Conservation (phyloP, 2,329 filamentous ascomycete species). For the Diaporthe velutina region DNA sequence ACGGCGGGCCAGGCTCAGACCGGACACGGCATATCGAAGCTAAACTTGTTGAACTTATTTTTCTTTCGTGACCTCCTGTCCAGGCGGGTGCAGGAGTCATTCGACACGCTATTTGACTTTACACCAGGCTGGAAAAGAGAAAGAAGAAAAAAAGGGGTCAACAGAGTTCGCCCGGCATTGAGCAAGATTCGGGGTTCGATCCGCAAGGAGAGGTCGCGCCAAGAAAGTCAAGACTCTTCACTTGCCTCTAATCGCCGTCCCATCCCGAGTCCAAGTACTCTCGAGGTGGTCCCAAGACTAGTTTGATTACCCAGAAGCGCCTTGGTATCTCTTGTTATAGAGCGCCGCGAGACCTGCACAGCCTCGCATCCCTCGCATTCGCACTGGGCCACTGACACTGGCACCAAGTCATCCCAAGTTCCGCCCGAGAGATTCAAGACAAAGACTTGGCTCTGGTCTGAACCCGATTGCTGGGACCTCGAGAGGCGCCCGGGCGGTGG, state of each 20-base stretch:
- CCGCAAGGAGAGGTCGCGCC: slow-evolving; percentile 2
- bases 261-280: not conserved
- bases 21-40: slow-evolving; percentile 12
- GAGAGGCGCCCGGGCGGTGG: slow-evolving; percentile 3
- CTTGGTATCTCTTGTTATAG: slow-evolving; percentile 21
- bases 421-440: slow-evolving; percentile 19
- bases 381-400: slow-evolving; percentile 2
- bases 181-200: slow-evolving; percentile 20
- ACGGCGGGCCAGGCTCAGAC: slow-evolving; percentile 3
- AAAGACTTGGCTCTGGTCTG: slow-evolving; percentile 10
- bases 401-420: slow-evolving; percentile 24
- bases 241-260: not conserved
- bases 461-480: slow-evolving; percentile 10
- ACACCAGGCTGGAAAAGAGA: not conserved
- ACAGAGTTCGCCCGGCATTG: slow-evolving; percentile 14
- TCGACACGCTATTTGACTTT: slow-evolving; percentile 10
- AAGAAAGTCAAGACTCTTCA: slow-evolving; percentile 21
- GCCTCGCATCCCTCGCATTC: slow-evolving; percentile 22
- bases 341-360: slow-evolving; percentile 24
- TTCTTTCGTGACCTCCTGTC: not conserved
- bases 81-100: slow-evolving; percentile 7
- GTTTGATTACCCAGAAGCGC: slow-evolving; percentile 17
- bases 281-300: not conserved
- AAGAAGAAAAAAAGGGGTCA: slow-evolving; percentile 1
- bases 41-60: slow-evolving; percentile 19